Percentiles rank a stretch among this genome's conserved stretches.
Conservation (phyloP, 2,329 filamentous ascomycete genomes). For the Penicillium nordicum region DNA sequence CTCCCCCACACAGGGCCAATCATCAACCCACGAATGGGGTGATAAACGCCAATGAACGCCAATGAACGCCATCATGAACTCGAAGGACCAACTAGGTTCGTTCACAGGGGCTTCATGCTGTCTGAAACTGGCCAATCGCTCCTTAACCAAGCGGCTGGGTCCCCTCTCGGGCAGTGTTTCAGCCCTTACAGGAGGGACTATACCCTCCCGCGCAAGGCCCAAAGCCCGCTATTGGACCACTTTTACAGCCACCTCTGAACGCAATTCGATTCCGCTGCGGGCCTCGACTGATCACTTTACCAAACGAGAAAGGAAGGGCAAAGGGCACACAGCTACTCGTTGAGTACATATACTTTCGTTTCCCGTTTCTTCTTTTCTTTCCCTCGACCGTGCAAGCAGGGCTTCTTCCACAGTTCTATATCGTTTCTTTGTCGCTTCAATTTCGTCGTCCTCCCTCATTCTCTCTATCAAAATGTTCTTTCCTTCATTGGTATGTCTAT, state of each 20-base stretch:
- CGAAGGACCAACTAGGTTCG: slow-evolving; percentile 1
- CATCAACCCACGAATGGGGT: background rate
- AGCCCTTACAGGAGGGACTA: slow-evolving; percentile 6
- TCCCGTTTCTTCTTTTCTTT: background rate
- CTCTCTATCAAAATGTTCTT: slow-evolving; percentile 8
- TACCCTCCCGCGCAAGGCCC: slow-evolving; percentile 5
- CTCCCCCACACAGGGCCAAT: slow-evolving; percentile 6
- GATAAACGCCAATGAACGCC: background rate
- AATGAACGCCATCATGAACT: slow-evolving; percentile 1
- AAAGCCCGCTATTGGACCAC: slow-evolving; percentile 9
- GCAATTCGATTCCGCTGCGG: slow-evolving; percentile 6
- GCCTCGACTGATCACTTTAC: slow-evolving; percentile 8
- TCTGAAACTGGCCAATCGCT: slow-evolving; percentile 10
- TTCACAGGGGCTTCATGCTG: background rate
- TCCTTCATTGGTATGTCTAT: slow-evolving; percentile 11
- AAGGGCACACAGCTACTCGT: slow-evolving; percentile 1
- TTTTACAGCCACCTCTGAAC: slow-evolving; percentile 9
- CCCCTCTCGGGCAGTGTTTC: slow-evolving; percentile 2
- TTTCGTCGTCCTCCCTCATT: background rate
- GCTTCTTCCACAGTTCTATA: slow-evolving; percentile 7
- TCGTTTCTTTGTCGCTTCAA: slow-evolving; percentile 3
- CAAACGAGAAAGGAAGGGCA: slow-evolving; percentile 1
- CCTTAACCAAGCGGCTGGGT: background rate
- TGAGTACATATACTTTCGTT: slow-evolving; percentile 8
- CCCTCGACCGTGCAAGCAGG: slow-evolving; percentile 10